A percentile compares a stretch with the other conserved stretches of the same genome.
phyloP scores from a whole-genome alignment of 1,284 basidiomycete genomes.

The Meira miltonrushii region DNA sequence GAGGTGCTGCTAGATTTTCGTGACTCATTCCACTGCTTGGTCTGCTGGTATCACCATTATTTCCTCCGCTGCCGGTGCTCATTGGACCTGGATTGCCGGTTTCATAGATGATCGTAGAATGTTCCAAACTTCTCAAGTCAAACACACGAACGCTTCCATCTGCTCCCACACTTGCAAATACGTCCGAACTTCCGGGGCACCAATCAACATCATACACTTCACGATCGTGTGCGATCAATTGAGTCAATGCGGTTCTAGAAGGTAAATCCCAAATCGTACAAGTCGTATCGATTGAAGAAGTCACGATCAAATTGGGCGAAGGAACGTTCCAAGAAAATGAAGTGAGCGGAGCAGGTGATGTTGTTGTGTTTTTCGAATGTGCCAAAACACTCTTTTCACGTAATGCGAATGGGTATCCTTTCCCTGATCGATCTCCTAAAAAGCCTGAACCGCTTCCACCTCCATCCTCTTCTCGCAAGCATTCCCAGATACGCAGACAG shows the following conservation, averaged over 20 bases:
- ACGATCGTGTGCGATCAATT: slow-evolving; percentile 82
- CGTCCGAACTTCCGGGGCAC: slow-evolving; percentile 95
- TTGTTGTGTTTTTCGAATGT: slow-evolving; percentile 43
- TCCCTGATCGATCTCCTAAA: slow-evolving; percentile 1
- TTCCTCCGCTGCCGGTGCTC: background rate
- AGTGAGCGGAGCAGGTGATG: slow-evolving; percentile 49
- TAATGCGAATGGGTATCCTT: slow-evolving; percentile 13
- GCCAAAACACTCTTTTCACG: slow-evolving; percentile 49
- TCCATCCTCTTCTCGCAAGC: slow-evolving; percentile 12
- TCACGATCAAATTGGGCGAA: slow-evolving; percentile 51
- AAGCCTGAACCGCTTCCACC: slow-evolving; percentile 2
- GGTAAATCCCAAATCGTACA: slow-evolving; percentile 78
- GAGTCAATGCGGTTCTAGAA: slow-evolving; percentile 88
- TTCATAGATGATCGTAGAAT: slow-evolving; percentile 97
- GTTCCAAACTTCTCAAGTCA: slow-evolving; percentile 89
- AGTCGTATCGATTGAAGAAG: slow-evolving; percentile 61
- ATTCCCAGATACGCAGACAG: slow-evolving; percentile 49
- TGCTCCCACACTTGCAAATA: slow-evolving; percentile 96
- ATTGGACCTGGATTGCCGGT: slow-evolving; percentile 31
- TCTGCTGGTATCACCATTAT: slow-evolving; percentile 13
- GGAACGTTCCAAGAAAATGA: slow-evolving; percentile 52
- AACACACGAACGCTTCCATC: slow-evolving; percentile 95
- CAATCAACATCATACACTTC: slow-evolving; percentile 97
- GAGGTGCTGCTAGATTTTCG: slow-evolving; percentile 27
- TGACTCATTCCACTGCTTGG: slow-evolving; percentile 33